Evolutionary conservation across 2,329 filamentous ascomycete species (phyloP).

Genomic region (Aaosphaeria pasadenensis): DNA sequence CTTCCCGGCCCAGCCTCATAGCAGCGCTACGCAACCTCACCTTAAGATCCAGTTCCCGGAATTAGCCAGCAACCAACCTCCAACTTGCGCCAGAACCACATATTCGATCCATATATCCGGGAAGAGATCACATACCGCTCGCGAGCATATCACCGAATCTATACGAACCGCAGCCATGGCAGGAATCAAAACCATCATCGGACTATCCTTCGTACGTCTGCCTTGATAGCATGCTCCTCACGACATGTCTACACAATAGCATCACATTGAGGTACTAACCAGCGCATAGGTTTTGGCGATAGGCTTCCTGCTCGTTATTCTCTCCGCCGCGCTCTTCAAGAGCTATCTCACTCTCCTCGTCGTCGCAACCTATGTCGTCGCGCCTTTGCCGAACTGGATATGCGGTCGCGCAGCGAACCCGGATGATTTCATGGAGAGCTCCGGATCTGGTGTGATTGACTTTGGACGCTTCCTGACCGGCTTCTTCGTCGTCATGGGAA

Average conservation of each 20-base stretch:
- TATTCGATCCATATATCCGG: too few relatives aligned
- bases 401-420: slow-evolving; percentile 83
- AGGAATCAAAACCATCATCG: slow-evolving; percentile 98
- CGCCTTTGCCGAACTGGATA: slow-evolving; percentile 95
- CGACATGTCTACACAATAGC: not conserved
- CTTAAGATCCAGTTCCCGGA: not conserved
- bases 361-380: slow-evolving; percentile 90
- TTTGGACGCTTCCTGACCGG: slow-evolving; percentile 92
- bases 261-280: slow-evolving; percentile 1
- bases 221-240: slow-evolving; percentile 6
- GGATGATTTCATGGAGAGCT: slow-evolving; percentile 91
- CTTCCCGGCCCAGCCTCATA: slow-evolving; percentile 8
- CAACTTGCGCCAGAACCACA: not conserved
- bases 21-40: slow-evolving; percentile 16
- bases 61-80: slow-evolving; percentile 2
- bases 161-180: slow-evolving; percentile 56
- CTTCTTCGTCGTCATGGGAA: slow-evolving; percentile 95
- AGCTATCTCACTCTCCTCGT: slow-evolving; percentile 95
- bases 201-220: slow-evolving; percentile 81
- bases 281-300: slow-evolving; percentile 78
- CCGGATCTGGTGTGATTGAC: slow-evolving; percentile 81
- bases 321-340: slow-evolving; percentile 92
- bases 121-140: too few relatives aligned
- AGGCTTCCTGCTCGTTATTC: slow-evolving; percentile 97
- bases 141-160: too few relatives aligned